phyloP scores from a whole-genome alignment of 176 grass and related monocot genomes.

The Phoenix roebelenii region DNA sequence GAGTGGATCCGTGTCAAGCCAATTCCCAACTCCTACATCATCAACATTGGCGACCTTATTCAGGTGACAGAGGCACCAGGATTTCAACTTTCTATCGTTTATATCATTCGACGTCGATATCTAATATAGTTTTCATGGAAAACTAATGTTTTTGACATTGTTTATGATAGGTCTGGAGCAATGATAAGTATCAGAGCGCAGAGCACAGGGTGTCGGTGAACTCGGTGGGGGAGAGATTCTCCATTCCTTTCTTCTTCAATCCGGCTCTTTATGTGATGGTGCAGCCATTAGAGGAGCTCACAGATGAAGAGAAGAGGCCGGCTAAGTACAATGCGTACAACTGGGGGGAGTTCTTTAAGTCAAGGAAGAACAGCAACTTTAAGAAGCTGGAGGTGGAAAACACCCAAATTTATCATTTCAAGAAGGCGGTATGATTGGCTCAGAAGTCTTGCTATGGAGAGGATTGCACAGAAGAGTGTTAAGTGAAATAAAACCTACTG shows the following conservation, averaged over 20 bases:
- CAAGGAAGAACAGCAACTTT: slow-evolving; percentile 58
- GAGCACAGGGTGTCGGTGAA: slow-evolving; percentile 70
- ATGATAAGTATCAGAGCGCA: slow-evolving; percentile 69
- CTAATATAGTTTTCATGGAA: no score
- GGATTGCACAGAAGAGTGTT: no score
- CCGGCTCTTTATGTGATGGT: slow-evolving; percentile 33
- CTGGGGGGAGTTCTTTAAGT: slow-evolving; percentile 54
- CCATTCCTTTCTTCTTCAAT: slow-evolving; percentile 68
- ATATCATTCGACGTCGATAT: no score
- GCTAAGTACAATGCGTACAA: slow-evolving; percentile 39
- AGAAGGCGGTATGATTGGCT: slow-evolving; percentile 14
- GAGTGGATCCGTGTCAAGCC: slow-evolving; percentile 78
- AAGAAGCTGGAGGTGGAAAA: slow-evolving; percentile 62
- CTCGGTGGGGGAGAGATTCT: slow-evolving; percentile 49
- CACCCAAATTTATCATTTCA: slow-evolving; percentile 70
- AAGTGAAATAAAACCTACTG: no score
- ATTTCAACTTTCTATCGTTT: no score
- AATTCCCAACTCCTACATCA: slow-evolving; percentile 40
- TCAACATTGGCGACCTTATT: slow-evolving; percentile 72
- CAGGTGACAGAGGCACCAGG: slow-evolving; percentile 24
- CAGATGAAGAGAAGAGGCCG: slow-evolving; percentile 30
- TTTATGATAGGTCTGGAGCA: slow-evolving; percentile 66
- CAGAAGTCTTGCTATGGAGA: no score
- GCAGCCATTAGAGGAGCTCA: slow-evolving; percentile 44
- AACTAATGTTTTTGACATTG: no score